A percentile compares a stretch with the other conserved stretches of the same genome.
Evolutionary conservation across 176 grass and related monocot genomes (phyloP).

Genomic region (Sorghum bicolor): Sorghum_bicolor_NCBIv3 NC_012872.2:5133001-5133500

Average conservation of each 20-base stretch:
- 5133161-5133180: conserved; percentile 23
- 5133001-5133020: conserved; percentile 23
- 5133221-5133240: conserved; percentile 1
- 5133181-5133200: conserved; percentile 1
- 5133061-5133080: conserved; percentile 10
- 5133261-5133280: conserved; percentile 14
- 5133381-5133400: conserved; percentile 3
- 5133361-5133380: not conserved
- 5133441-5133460: conserved; percentile 41
- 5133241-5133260: conserved; percentile 31
- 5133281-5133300: not conserved
- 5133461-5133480: conserved; percentile 8
- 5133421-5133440: not conserved
- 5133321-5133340: not conserved
- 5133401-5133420: not conserved
- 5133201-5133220: not conserved
- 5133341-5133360: conserved; percentile 9
- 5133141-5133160: conserved; percentile 20
- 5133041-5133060: not conserved
- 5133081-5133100: conserved; percentile 18
- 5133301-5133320: conserved; percentile 8
- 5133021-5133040: conserved; percentile 11
- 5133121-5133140: conserved; percentile 29
- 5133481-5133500: not conserved
- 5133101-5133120: conserved; percentile 37